Conservation (phyloP, 2,329 filamentous ascomycete species). For the Plenodomus lindquistii region DNA sequence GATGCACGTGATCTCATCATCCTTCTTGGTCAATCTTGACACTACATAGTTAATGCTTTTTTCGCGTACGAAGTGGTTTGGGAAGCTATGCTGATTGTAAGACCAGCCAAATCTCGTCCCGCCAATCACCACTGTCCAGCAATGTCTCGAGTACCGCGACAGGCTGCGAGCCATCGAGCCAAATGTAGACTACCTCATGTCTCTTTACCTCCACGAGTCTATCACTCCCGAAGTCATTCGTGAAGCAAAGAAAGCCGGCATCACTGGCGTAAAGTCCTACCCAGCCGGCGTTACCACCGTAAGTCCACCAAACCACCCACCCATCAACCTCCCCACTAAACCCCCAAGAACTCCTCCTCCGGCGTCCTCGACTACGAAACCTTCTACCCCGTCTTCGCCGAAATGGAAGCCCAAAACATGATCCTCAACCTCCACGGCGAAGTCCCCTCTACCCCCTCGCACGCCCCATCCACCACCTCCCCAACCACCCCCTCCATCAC, state of each 20-base stretch:
- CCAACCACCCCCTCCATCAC: constrained; percentile 34
- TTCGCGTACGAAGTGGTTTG: too few species aligned
- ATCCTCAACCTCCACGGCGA: constrained; percentile 96
- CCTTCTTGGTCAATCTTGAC: background rate
- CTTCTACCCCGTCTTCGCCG: constrained; percentile 80
- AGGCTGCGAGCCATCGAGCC: constrained; percentile 51
- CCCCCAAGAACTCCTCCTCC: constrained; percentile 57
- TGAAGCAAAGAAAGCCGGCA: constrained; percentile 72
- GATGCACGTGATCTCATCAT: background rate
- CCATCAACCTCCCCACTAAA: constrained; percentile 22
- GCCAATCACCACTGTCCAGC: constrained; percentile 54
- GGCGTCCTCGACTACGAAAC: constrained; percentile 71
- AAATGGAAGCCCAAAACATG: constrained; percentile 82
- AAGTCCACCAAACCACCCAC: constrained; percentile 5
- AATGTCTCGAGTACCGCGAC: constrained; percentile 52
- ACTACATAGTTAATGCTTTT: too few species aligned
- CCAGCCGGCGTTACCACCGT: constrained; percentile 51
- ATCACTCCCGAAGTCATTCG: constrained; percentile 62
- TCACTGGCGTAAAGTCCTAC: constrained; percentile 75
- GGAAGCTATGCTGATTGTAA: constrained; percentile 2
- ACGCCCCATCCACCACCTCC: constrained; percentile 15
- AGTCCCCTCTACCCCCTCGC: constrained; percentile 59
- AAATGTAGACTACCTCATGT: constrained; percentile 56
- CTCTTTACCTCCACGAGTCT: constrained; percentile 54
- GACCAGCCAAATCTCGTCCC: constrained; percentile 55